These are phyloP conservation scores for Cenchrus purpureus DNA, from an alignment of 176 grass and related monocot species.

Conservation along the genomic window DNA sequence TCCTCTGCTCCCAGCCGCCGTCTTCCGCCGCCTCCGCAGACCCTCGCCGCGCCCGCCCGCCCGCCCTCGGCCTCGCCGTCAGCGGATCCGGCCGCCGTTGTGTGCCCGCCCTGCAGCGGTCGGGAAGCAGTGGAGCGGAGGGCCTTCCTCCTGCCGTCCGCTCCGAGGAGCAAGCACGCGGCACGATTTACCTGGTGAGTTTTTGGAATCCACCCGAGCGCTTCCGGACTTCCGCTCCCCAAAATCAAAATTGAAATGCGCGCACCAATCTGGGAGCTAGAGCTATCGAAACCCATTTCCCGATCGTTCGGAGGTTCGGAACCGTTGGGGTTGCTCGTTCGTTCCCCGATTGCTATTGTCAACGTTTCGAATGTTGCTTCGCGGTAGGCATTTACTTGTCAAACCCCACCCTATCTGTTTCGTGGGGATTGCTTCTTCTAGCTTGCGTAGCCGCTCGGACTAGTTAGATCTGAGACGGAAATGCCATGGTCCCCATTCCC, in stretches of 20 bases:
- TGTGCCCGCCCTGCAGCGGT: neutral
- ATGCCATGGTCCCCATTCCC: neutral
- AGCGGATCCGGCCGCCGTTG: neutral
- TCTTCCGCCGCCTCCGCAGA: neutral
- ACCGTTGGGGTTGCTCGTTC: neutral
- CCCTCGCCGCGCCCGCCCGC: neutral
- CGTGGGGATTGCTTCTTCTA: neutral
- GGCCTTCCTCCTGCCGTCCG: neutral
- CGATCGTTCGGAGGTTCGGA: neutral
- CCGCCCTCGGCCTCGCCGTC: neutral
- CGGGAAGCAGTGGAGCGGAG: neutral
- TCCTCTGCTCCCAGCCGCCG: neutral
- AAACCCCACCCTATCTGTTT: neutral
- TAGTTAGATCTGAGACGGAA: slow-evolving; percentile 26
- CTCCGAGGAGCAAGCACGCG: neutral
- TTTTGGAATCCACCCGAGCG: neutral
- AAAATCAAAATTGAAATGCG: neutral
- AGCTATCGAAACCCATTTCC: neutral
- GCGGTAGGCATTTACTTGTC: neutral
- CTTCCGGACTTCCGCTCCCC: neutral
- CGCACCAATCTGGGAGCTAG: neutral
- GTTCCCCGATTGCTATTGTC: neutral
- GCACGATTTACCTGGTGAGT: neutral
- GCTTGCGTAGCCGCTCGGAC: neutral
- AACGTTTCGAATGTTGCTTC: neutral